phyloP scores from a whole-genome alignment of 495 filamentous ascomycete genomes.

The Jackrogersella minutella region DNA sequence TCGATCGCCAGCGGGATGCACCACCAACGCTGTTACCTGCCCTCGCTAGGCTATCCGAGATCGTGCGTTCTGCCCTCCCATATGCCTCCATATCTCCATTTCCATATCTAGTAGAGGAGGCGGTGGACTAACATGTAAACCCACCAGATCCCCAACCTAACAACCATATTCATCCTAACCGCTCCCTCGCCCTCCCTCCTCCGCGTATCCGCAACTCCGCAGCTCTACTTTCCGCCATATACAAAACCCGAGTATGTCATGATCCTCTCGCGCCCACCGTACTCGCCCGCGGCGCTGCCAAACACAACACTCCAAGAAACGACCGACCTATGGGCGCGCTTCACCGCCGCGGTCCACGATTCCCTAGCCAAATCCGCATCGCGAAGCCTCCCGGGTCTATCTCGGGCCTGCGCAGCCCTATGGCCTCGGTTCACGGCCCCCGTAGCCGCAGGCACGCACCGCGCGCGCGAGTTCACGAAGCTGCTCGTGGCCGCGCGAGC shows the following conservation, averaged over 20 bases:
- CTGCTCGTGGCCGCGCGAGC: constrained; percentile 76
- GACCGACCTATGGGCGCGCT: constrained; percentile 79
- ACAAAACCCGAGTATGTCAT: constrained; percentile 77
- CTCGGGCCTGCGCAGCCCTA: constrained; percentile 62
- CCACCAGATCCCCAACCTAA: constrained; percentile 78
- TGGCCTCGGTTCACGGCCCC: constrained; percentile 77
- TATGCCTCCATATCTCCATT: background rate
- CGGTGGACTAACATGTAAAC: constrained; percentile 27
- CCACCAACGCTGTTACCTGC: constrained; percentile 83
- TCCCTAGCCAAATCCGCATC: constrained; percentile 71
- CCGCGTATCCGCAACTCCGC: constrained; percentile 73
- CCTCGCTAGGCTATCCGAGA: constrained; percentile 77
- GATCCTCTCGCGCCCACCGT: constrained; percentile 66
- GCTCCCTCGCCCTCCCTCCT: constrained; percentile 75
- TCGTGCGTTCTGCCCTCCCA: constrained; percentile 58
- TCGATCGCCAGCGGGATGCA: constrained; percentile 85
- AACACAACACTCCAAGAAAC: constrained; percentile 53
- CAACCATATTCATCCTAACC: constrained; percentile 78
- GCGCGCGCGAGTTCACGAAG: constrained; percentile 80
- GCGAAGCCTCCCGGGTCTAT: constrained; percentile 69
- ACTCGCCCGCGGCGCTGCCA: constrained; percentile 46
- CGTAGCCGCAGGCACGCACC: constrained; percentile 68
- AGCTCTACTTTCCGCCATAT: constrained; percentile 87
- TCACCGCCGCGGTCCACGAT: constrained; percentile 76
- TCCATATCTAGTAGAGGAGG: background rate